These are phyloP conservation scores for Septoria linicola DNA, from an alignment of 2,329 filamentous ascomycete genomes.

Conservation along the genomic window DNA sequence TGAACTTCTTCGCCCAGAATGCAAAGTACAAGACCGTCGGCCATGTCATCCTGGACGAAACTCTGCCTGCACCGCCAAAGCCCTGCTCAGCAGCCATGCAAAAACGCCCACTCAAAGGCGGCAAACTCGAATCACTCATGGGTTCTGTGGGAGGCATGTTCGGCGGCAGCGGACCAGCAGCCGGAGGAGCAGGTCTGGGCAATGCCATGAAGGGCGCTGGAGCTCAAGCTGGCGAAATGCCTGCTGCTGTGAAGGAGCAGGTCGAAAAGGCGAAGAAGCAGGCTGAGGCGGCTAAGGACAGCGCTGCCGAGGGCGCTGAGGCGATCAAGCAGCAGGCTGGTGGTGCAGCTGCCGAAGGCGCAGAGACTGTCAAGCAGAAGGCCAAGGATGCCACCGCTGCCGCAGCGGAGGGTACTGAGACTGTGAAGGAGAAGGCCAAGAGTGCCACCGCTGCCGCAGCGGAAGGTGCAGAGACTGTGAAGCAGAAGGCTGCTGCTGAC, in stretches of 20 bases:
- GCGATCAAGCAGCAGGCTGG: not conserved
- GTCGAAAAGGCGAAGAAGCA: constrained; percentile 22
- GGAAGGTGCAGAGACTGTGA: constrained; percentile 2
- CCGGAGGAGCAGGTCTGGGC: constrained; percentile 9
- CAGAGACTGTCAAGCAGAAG: not conserved
- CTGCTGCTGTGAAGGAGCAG: constrained; percentile 25
- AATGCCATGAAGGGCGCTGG: not conserved
- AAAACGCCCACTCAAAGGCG: constrained; percentile 35
- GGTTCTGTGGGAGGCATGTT: constrained; percentile 18
- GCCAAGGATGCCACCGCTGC: not conserved
- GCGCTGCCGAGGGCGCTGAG: constrained; percentile 11
- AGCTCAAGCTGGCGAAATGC: constrained; percentile 23
- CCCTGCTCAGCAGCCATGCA: constrained; percentile 33
- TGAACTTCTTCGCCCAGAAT: constrained; percentile 47
- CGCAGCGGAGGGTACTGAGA: not conserved
- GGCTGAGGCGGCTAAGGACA: constrained; percentile 10
- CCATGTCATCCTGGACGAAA: constrained; percentile 26
- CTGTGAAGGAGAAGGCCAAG: not conserved
- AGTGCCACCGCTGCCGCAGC: constrained; percentile 6
- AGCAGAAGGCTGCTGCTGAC: not conserved
- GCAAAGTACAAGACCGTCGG: constrained; percentile 32
- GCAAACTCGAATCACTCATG: constrained; percentile 32
- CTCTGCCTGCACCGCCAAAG: constrained; percentile 24
- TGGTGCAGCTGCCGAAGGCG: not conserved
- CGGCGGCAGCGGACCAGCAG: constrained; percentile 15